Conservation (phyloP, 805 yeast species). For the Wickerhamomyces chambardii region DNA sequence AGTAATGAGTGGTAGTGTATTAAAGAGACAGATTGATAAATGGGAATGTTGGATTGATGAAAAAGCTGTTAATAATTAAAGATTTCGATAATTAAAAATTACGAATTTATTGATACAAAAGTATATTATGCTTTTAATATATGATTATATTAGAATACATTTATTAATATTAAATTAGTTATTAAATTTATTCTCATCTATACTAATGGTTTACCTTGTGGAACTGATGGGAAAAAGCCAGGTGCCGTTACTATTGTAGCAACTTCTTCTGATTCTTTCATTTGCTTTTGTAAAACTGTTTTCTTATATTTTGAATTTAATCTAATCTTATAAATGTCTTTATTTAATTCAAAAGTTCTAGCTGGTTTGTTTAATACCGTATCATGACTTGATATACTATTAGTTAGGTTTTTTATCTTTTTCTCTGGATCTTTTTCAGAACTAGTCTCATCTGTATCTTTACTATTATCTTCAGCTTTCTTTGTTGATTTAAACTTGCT, state of each 20-base stretch:
- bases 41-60: constrained; percentile 83
- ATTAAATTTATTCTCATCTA: no score
- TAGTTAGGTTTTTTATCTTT: constrained; percentile 6
- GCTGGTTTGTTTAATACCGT: constrained; percentile 20
- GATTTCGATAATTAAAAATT: no score
- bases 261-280: constrained; percentile 1
- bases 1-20: constrained; percentile 65
- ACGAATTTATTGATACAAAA: no score
- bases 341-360: constrained; percentile 26
- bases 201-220: not conserved
- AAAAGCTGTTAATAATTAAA: constrained; percentile 47
- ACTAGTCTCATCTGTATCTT: constrained; percentile 10
- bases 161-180: no score
- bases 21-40: constrained; percentile 38
- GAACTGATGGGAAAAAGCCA: constrained; percentile 27
- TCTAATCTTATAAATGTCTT: constrained; percentile 30
- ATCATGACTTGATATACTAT: constrained; percentile 4
- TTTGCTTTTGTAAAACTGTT: constrained; percentile 8
- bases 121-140: no score
- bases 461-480: constrained; percentile 1
- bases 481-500: constrained; percentile 9
- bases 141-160: no score
- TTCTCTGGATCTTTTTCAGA: constrained; percentile 4
- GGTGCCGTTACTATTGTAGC: constrained; percentile 18
- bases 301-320: constrained; percentile 9